Base-by-base conservation (phyloP, 108 stramenopile species). In the Cyclotella choctawhatcheeana region DNA sequence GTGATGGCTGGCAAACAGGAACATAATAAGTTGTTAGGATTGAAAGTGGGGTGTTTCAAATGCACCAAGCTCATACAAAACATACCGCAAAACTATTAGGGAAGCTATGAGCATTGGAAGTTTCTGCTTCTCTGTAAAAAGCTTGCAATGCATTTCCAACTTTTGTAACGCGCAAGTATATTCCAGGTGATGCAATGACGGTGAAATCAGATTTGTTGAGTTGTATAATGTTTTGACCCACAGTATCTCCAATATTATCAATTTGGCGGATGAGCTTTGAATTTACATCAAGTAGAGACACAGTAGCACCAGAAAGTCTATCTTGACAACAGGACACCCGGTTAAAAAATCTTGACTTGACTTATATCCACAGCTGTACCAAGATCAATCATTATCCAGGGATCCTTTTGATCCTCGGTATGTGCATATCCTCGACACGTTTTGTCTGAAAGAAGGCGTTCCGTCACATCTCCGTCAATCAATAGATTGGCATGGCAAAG, bases 141-240 rank as follows among this genome's bases (percentile, higher is more conserved):
- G 78, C 50, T 45, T 51, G 62, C 44, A 79, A 2, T 0, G 68
- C 60, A 73, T 68, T 72, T 21, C 67, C 78, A 32, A 62, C 54
- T 33, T 79, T 79, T 17, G 60, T 63, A 17, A 73, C 67, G 34
- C 71, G 67, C 20, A 79, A 30, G 71, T 71, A 79, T 16, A 73
- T 64, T 6, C 65, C 35, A 63, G 17, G 75, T 47, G 4, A 61
- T 44, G 0, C 2, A 43, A 8, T 56, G 29, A 34, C 31, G 43
- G n/a, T 40, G 34, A 48, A 48, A n/a, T 48, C 17, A 4, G 4
- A 4, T n/a, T n/a, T 48, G 8, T 8, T n/a, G 47, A 48, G 47
- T n/a, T 48, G 16, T 17, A 48, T 48, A 48, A 4, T n/a, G 4
- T 10, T 10, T n/a, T 4, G 4, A n/a, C 18, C 18, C 18, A n/a